Evolutionary conservation across 306 rosid species (phyloP).

Genomic region (Bauhinia variegata): DNA sequence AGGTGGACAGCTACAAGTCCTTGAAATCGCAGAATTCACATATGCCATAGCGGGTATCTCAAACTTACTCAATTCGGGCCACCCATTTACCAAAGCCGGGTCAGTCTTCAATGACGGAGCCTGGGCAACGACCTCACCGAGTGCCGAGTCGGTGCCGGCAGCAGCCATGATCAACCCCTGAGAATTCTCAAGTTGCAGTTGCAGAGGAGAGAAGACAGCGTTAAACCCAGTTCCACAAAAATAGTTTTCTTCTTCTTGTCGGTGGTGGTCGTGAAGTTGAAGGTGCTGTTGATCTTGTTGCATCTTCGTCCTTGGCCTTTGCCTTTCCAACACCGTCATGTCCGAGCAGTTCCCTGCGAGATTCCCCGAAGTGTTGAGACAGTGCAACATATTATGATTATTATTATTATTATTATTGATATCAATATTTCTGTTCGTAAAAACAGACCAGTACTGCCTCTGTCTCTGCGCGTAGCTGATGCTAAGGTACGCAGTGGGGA

Average conservation of each 20-base stretch:
- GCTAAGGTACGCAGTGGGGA: not conserved
- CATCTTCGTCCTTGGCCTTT: constrained; percentile 45
- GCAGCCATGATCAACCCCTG: constrained; percentile 28
- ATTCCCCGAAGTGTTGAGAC: constrained; percentile 48
- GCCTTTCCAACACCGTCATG: constrained; percentile 57
- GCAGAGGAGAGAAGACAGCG: constrained; percentile 27
- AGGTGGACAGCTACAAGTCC: constrained; percentile 64
- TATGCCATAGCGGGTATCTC: constrained; percentile 31
- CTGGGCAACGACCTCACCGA: constrained; percentile 39
- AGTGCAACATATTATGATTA: constrained; percentile 46
- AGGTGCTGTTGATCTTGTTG: constrained; percentile 28
- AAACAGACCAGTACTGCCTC: not conserved
- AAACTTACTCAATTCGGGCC: constrained; percentile 49
- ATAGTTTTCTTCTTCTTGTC: not conserved
- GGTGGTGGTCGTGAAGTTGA: constrained; percentile 1
- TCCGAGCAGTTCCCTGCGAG: constrained; percentile 40
- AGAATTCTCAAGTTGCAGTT: constrained; percentile 31
- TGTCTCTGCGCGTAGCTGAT: not conserved
- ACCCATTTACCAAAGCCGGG: constrained; percentile 52
- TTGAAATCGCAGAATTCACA: constrained; percentile 45
- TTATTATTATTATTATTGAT: constrained; percentile 31
- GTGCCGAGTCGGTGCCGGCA: constrained; percentile 32
- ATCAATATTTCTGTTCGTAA: too few relatives aligned
- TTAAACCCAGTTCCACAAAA: constrained; percentile 41
- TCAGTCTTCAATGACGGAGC: constrained; percentile 56